Evolutionary conservation across 495 filamentous ascomycete species (phyloP).

Genomic region (Penicillium parvum): DNA sequence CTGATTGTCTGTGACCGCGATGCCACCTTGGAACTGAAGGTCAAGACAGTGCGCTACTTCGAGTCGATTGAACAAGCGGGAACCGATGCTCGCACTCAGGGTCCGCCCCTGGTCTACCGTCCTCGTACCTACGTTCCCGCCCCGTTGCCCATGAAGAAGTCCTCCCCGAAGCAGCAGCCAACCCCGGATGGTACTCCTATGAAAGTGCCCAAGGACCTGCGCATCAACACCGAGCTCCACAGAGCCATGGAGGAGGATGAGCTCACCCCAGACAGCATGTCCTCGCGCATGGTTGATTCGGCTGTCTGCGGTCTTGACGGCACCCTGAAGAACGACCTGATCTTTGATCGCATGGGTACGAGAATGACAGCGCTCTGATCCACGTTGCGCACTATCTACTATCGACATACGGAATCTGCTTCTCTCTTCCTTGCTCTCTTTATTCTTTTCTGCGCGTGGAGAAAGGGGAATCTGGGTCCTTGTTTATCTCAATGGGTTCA

Average conservation of each 20-base stretch:
- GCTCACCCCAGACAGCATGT: constrained; percentile 64
- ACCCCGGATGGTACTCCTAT: constrained; percentile 26
- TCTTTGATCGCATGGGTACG: constrained; percentile 42
- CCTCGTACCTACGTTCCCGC: constrained; percentile 39
- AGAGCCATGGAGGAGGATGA: constrained; percentile 46
- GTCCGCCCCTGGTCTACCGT: constrained; percentile 46
- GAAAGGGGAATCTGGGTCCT: constrained; percentile 6
- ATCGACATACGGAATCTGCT: not conserved
- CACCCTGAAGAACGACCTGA: constrained; percentile 36
- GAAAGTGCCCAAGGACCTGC: constrained; percentile 40
- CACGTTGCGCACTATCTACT: too few relatives aligned
- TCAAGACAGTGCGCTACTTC: constrained; percentile 75
- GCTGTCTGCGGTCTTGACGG: constrained; percentile 43
- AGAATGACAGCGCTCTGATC: constrained; percentile 34
- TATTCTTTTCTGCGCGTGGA: not conserved
- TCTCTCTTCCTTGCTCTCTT: constrained; percentile 1
- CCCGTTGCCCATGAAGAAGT: constrained; percentile 26
- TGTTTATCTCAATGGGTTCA: not conserved
- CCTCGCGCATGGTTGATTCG: constrained; percentile 55
- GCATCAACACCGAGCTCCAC: constrained; percentile 42
- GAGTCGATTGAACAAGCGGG: constrained; percentile 63
- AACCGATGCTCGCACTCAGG: constrained; percentile 52
- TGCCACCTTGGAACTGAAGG: constrained; percentile 75
- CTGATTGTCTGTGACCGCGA: constrained; percentile 83
- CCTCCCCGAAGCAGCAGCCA: constrained; percentile 18